Evolutionary conservation across 2,329 filamentous ascomycete species (phyloP).

Genomic region (Arthrobotrys entomopaga): DNA sequence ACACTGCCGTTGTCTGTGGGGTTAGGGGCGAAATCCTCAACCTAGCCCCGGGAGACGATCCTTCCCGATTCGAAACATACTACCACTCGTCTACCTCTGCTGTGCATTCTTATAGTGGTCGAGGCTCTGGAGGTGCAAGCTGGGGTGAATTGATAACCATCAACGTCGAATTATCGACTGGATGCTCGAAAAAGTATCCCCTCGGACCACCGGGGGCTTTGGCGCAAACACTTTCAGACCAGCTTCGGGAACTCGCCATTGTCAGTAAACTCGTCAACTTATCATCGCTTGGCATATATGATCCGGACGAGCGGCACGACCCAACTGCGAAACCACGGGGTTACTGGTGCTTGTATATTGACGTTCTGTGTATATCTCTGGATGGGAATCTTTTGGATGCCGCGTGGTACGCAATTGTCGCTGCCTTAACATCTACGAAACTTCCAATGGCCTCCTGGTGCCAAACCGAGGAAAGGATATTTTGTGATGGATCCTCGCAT

Average conservation of each 20-base stretch:
- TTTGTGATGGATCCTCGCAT: conserved; percentile 70
- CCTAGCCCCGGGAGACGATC: conserved; percentile 75
- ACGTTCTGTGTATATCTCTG: conserved; percentile 91
- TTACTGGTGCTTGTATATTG: conserved; percentile 95
- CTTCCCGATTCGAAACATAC: conserved; percentile 40
- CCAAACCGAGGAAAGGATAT: conserved; percentile 77
- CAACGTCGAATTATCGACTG: conserved; percentile 91
- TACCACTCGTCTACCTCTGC: conserved; percentile 61
- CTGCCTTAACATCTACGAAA: conserved; percentile 79
- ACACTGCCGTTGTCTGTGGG: conserved; percentile 94
- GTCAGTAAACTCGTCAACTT: conserved; percentile 56
- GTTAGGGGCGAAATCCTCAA: conserved; percentile 85
- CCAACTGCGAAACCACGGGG: conserved; percentile 72
- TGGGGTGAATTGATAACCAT: conserved; percentile 80
- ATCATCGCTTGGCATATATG: conserved; percentile 54
- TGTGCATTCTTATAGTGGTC: conserved; percentile 56
- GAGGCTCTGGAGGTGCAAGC: conserved; percentile 63
- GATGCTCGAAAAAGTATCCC: conserved; percentile 84
- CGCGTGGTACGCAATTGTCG: conserved; percentile 84
- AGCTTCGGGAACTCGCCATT: conserved; percentile 65
- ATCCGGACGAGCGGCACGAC: conserved; percentile 57
- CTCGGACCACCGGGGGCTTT: conserved; percentile 74
- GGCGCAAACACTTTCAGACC: conserved; percentile 80
- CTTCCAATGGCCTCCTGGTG: conserved; percentile 87
- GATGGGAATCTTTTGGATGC: conserved; percentile 93